These are phyloP conservation scores for Jacaranda copaia DNA, from an alignment of 257 asterid species.

Conservation along the genomic window DNA sequence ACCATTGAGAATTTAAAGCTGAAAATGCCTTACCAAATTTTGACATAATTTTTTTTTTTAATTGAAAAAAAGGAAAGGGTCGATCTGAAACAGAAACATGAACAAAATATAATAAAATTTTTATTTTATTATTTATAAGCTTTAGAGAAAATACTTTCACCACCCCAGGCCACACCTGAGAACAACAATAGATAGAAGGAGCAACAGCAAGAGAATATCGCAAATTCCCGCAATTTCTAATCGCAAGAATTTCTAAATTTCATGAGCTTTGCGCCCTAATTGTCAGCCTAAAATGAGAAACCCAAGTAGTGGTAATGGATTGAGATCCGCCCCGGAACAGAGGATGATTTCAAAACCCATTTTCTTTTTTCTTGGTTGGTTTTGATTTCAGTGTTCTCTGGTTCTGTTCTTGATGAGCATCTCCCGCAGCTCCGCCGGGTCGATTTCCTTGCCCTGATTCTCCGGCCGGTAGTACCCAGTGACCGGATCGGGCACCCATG, in stretches of 20 bases:
- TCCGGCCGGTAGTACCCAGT: constrained; percentile 71
- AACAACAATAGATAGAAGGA: not conserved
- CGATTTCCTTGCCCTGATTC: constrained; percentile 47
- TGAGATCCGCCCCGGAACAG: not conserved
- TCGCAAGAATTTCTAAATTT: not conserved
- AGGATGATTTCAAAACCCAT: constrained; percentile 12
- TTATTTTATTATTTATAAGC: not conserved
- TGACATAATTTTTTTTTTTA: too few species aligned
- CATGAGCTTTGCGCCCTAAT: not conserved
- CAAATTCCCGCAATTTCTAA: not conserved
- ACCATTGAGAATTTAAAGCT: too few species aligned
- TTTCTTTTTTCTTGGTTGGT: not conserved
- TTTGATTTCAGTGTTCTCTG: constrained; percentile 21
- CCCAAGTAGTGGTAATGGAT: not conserved
- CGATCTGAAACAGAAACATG: too few species aligned
- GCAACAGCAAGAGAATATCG: not conserved
- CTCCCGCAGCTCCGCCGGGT: constrained; percentile 62
- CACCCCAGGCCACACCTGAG: not conserved
- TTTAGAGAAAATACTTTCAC: not conserved
- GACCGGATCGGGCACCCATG: constrained; percentile 75
- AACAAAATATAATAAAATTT: not conserved
- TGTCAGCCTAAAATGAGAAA: not conserved
- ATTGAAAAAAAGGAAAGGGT: too few species aligned
- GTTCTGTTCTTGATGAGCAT: constrained; percentile 47
- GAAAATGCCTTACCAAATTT: too few species aligned